A percentile compares a stretch with the other conserved stretches of the same genome.
These are phyloP conservation scores for Arthrobotrys conoides DNA, from an alignment of 2,329 filamentous ascomycete genomes.

Conservation along the genomic window DNA sequence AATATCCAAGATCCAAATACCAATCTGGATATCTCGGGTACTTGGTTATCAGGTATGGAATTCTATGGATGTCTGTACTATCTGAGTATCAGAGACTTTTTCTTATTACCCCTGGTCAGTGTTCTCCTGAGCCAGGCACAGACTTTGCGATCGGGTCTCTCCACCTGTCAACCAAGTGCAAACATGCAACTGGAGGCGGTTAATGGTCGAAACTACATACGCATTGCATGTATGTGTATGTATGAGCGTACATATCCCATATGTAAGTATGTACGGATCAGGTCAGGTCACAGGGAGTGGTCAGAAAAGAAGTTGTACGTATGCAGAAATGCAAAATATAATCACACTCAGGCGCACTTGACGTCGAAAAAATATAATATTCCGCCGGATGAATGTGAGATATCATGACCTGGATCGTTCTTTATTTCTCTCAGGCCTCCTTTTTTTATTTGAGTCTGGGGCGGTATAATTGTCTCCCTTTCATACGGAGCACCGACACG, in stretches of 20 bases:
- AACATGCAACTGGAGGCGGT: conserved; percentile 17
- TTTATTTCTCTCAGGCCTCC: not conserved
- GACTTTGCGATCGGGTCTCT: conserved; percentile 5
- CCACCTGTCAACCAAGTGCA: conserved; percentile 3
- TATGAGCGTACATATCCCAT: not conserved
- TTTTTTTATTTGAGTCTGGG: not conserved
- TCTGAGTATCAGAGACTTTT: not conserved
- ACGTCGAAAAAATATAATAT: conserved; percentile 9
- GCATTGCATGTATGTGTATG: not conserved
- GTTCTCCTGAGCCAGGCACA: conserved; percentile 42
- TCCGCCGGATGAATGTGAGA: conserved; percentile 6
- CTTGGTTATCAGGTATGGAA: not conserved
- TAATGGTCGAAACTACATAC: conserved; percentile 11
- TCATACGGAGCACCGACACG: not conserved
- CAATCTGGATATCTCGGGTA: not conserved
- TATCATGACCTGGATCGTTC: not conserved
- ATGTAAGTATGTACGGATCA: not conserved
- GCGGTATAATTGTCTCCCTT: not conserved
- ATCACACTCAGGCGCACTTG: conserved; percentile 7
- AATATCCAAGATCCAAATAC: not conserved
- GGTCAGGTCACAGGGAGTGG: not conserved
- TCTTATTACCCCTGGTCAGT: not conserved
- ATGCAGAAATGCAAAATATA: conserved; percentile 1
- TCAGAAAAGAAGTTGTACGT: not conserved
- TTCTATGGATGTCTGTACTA: not conserved